A percentile compares a stretch with the other conserved stretches of the same genome.
Evolutionary conservation across 2,329 filamentous ascomycete genomes (phyloP).

Genomic region (Verticillium nonalfalfae): DNA sequence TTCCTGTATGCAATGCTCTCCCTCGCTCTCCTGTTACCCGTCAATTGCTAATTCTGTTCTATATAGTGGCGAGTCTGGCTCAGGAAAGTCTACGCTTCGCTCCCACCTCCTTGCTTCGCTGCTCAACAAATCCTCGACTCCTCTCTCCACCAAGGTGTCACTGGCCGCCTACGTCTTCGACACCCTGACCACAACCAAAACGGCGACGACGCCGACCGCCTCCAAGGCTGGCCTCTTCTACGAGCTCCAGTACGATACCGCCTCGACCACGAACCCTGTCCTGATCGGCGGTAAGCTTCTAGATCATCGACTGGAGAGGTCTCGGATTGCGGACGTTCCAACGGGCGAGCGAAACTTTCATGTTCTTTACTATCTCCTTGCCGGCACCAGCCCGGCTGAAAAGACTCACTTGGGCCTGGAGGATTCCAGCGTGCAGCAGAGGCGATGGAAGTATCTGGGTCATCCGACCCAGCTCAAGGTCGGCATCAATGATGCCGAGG

Average conservation of each 20-base stretch:
- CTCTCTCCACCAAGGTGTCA: constrained; percentile 86
- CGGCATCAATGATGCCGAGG: constrained; percentile 91
- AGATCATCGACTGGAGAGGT: constrained; percentile 87
- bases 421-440: constrained; percentile 47
- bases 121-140: constrained; percentile 84
- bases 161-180: constrained; percentile 95
- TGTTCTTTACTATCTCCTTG: constrained; percentile 88
- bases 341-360: constrained; percentile 97
- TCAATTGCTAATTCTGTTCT: constrained; percentile 7
- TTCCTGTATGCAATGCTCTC: constrained; percentile 66
- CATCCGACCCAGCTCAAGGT: constrained; percentile 96
- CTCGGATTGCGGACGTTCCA: constrained; percentile 83
- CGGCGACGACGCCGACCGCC: constrained; percentile 87
- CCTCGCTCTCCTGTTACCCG: not conserved
- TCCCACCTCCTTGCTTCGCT: constrained; percentile 82
- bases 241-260: constrained; percentile 93
- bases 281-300: constrained; percentile 92
- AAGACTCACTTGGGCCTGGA: constrained; percentile 74
- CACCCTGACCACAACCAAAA: constrained; percentile 93
- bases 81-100: constrained; percentile 91
- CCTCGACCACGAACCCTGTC: constrained; percentile 74
- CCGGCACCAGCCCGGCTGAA: constrained; percentile 85
- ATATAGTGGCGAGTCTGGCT: constrained; percentile 82
- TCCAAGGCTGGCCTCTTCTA: constrained; percentile 95
- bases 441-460: constrained; percentile 92